phyloP scores from a whole-genome alignment of 2,329 filamentous ascomycete genomes.

The Botrytis aclada region DNA sequence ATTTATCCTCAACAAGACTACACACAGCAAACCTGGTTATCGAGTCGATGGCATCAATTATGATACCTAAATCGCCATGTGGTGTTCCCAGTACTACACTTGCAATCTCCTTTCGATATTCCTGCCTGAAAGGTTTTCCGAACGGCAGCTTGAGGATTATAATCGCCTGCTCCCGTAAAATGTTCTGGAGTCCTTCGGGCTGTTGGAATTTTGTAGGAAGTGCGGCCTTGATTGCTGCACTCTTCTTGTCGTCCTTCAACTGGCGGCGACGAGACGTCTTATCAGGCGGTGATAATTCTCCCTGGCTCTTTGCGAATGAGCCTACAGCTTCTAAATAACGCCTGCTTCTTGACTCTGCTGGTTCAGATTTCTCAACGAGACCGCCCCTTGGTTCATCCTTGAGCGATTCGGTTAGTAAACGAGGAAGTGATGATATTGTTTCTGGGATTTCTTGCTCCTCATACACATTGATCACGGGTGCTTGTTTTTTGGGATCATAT shows the following conservation, averaged over 20 bases:
- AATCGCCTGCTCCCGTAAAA: constrained; percentile 12
- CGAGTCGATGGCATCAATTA: constrained; percentile 69
- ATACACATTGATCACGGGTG: constrained; percentile 15
- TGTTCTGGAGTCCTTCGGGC: neutral
- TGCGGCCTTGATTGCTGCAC: constrained; percentile 1
- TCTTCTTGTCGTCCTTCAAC: constrained; percentile 4
- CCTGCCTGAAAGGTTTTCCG: constrained; percentile 67
- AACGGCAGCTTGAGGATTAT: constrained; percentile 47
- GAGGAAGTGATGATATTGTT: constrained; percentile 28
- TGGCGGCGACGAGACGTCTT: constrained; percentile 4
- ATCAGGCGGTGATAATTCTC: constrained; percentile 30
- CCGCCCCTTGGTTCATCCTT: constrained; percentile 31
- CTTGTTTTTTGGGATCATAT: constrained; percentile 46
- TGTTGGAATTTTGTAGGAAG: constrained; percentile 1
- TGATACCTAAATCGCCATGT: constrained; percentile 64
- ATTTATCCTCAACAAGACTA: constrained; percentile 76
- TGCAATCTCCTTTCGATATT: constrained; percentile 62
- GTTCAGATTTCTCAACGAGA: constrained; percentile 30
- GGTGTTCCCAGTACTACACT: constrained; percentile 71
- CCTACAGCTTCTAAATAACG: constrained; percentile 28
- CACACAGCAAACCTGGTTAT: constrained; percentile 67
- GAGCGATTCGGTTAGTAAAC: constrained; percentile 30
- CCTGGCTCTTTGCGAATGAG: constrained; percentile 34
- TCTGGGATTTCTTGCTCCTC: constrained; percentile 32
- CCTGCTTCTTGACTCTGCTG: constrained; percentile 23